phyloP scores from a whole-genome alignment of 768 basidiomycete genomes.

The Tylopilus plumbeoviolaceoides region DNA sequence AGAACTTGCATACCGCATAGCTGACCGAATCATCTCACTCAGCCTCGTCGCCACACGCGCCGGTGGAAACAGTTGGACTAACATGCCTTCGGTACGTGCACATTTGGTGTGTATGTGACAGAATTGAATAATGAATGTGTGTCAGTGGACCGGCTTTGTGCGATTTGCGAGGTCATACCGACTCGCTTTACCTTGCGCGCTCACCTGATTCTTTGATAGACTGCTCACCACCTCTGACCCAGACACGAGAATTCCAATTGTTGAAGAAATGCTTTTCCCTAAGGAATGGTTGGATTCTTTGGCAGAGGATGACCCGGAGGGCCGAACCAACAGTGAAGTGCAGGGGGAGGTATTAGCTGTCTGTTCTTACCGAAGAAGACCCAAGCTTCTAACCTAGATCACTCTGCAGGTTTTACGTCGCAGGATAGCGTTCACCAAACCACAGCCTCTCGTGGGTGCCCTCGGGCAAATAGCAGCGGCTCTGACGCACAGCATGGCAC shows the following conservation, averaged over 20 bases:
- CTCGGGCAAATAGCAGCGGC: conserved; percentile 72
- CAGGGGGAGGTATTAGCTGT: conserved; percentile 44
- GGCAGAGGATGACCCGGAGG: conserved; percentile 49
- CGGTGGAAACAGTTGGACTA: conserved; percentile 52
- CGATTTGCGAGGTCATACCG: conserved; percentile 33
- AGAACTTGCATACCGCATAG: conserved; percentile 69
- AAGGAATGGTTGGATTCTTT: conserved; percentile 53
- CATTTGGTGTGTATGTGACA: not conserved
- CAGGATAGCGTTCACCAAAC: conserved; percentile 49
- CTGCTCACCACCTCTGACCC: conserved; percentile 36
- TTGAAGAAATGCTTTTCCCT: conserved; percentile 60
- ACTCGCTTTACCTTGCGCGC: not conserved
- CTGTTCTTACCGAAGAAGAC: not conserved
- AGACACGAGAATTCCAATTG: conserved; percentile 43
- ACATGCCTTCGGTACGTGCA: conserved; percentile 57
- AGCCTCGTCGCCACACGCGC: conserved; percentile 67
- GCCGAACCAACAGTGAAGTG: conserved; percentile 62
- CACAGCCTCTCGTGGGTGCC: conserved; percentile 56
- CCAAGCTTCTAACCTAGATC: not conserved
- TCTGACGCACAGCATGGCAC: conserved; percentile 56
- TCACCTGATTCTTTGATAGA: conserved; percentile 28
- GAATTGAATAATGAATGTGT: not conserved
- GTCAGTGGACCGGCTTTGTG: conserved; percentile 32
- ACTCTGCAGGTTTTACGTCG: conserved; percentile 39
- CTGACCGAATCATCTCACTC: conserved; percentile 63